Evolutionary conservation across 306 rosid species (phyloP), one percentile per base, ranked within the genome.

Genomic region (Lotus japonicus): DNA sequence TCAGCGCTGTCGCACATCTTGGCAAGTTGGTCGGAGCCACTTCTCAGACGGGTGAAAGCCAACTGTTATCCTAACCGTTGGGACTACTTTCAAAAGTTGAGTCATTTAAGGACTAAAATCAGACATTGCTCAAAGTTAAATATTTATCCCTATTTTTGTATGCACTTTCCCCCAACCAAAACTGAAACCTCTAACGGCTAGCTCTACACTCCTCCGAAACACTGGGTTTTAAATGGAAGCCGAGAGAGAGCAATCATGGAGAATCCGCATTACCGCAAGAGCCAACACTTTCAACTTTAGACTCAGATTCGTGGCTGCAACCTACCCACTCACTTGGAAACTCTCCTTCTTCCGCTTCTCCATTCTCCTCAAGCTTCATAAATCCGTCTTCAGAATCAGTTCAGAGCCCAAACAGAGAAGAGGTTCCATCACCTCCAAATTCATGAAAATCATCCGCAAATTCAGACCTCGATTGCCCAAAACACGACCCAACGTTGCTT

Each of bases 361-460:
- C 33, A 2, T 86, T 57, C 68, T 83, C 50, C 82, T 91, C 57
- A 81, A 79, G 65, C 75, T 88, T 42, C 78, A 73, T 9, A 78
- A 58, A 38, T 43, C 71, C 35, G 36, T 74, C 75, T 41, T 83
- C 67, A 50, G 4, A 52, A 16, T 81, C 59, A 52, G 21, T 14
- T 81, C 95, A 11, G 69, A 82, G 3, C 71, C 70, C 0, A 54
- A 58, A 21, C 59, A 43, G 3, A 9, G n/a, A 28, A 4, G 26
- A 50, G 4, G 26, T 39, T 72, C 68, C 39, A 11, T 80, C 26
- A 66, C 28, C 8, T 44, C 81, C 68, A 73, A 52, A 74, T 11
- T 86, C 71, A 57, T 63, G 13, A 54, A 64, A 45, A 9, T 76
- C 70, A 1, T 80, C 18, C 74, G 44, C 55, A 88, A 79, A 46